Conservation (phyloP, 2,329 filamentous ascomycete genomes). For the Pseudopyrenochaeta lycopersici region DNA sequence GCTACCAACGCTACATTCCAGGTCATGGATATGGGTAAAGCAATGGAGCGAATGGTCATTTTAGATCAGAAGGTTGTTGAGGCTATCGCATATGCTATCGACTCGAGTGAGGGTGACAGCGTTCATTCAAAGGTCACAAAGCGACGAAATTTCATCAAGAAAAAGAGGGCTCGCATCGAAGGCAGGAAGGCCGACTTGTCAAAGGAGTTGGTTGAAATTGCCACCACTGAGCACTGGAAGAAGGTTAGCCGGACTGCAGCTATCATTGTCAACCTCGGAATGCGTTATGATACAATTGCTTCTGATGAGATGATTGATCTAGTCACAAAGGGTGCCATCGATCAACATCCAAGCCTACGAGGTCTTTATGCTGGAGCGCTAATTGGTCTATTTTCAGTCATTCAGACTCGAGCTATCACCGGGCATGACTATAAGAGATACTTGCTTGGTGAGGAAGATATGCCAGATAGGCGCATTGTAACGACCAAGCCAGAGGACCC, state of each 20-base stretch:
- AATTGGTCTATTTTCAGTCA: slow-evolving; percentile 77
- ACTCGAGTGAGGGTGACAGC: slow-evolving; percentile 59
- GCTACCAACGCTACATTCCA: slow-evolving; percentile 83
- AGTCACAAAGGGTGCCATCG: slow-evolving; percentile 82
- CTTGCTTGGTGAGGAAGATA: slow-evolving; percentile 79
- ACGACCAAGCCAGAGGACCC: slow-evolving; percentile 74
- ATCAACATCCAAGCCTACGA: slow-evolving; percentile 87
- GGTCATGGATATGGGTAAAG: slow-evolving; percentile 90
- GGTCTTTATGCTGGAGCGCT: slow-evolving; percentile 83
- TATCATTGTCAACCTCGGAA: slow-evolving; percentile 87
- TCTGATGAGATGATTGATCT: slow-evolving; percentile 84
- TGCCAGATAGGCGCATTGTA: slow-evolving; percentile 79
- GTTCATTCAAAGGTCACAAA: slow-evolving; percentile 68
- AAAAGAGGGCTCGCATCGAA: slow-evolving; percentile 80
- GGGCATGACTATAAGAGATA: slow-evolving; percentile 89
- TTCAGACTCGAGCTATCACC: slow-evolving; percentile 87
- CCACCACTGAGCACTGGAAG: slow-evolving; percentile 91
- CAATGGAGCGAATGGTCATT: slow-evolving; percentile 85
- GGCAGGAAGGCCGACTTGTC: slow-evolving; percentile 82
- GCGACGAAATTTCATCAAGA: slow-evolving; percentile 77
- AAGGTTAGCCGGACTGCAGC: slow-evolving; percentile 89
- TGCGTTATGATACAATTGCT: slow-evolving; percentile 90
- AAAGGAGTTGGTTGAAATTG: slow-evolving; percentile 79
- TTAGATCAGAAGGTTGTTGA: slow-evolving; percentile 76
- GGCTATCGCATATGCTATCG: slow-evolving; percentile 61